phyloP scores from a whole-genome alignment of 2,329 filamentous ascomycete genomes.

The Tolypocladium album region DNA sequence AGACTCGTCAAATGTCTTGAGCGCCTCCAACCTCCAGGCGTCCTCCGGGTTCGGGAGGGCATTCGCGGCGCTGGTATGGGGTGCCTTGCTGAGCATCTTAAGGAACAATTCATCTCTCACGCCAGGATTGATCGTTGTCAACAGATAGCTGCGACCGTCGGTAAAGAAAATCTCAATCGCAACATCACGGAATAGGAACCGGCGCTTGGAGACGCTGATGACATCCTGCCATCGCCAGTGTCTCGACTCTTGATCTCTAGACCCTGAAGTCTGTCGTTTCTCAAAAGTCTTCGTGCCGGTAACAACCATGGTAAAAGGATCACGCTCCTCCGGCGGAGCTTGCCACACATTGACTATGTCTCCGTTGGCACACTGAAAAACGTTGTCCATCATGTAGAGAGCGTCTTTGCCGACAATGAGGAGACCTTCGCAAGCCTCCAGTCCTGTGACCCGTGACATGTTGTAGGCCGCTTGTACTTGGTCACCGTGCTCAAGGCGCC shows the following conservation, averaged over 20 bases:
- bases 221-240: constrained; percentile 93
- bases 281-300: constrained; percentile 51
- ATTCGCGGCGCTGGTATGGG: constrained; percentile 62
- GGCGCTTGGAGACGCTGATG: constrained; percentile 88
- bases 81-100: constrained; percentile 67
- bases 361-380: constrained; percentile 88
- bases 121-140: constrained; percentile 68
- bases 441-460: constrained; percentile 82
- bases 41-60: constrained; percentile 72
- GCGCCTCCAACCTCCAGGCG: constrained; percentile 79
- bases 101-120: constrained; percentile 71
- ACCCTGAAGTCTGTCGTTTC: constrained; percentile 47
- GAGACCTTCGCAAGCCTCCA: constrained; percentile 89
- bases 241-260: constrained; percentile 65
- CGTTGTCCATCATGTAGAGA: constrained; percentile 91
- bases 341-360: constrained; percentile 97
- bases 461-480: constrained; percentile 92
- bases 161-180: constrained; percentile 97
- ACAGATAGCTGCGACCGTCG: constrained; percentile 86
- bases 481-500: constrained; percentile 81
- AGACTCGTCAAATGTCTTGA: constrained; percentile 54
- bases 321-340: constrained; percentile 81
- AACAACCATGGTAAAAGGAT: constrained; percentile 92
- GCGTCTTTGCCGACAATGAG: constrained; percentile 86
- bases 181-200: constrained; percentile 91